Evolutionary conservation across 2,329 filamentous ascomycete genomes (phyloP).

Genomic region (Coniochaeta sp.): DNA sequence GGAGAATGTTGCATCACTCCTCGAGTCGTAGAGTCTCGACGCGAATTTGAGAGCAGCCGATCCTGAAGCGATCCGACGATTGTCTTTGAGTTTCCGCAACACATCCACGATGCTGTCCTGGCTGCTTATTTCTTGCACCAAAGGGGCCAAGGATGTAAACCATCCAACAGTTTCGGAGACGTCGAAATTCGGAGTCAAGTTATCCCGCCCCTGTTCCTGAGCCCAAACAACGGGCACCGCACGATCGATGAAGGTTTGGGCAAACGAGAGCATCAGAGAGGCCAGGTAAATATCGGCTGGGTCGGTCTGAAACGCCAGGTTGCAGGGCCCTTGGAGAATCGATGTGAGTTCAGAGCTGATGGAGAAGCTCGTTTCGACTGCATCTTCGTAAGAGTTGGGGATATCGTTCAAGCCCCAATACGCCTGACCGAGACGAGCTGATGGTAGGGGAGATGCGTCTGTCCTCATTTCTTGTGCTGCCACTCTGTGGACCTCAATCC

Average conservation of each 20-base stretch:
- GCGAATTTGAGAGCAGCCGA: conserved; percentile 44
- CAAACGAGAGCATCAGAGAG: conserved; percentile 47
- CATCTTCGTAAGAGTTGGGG: conserved; percentile 38
- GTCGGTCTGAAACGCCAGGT: conserved; percentile 42
- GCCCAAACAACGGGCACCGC: conserved; percentile 45
- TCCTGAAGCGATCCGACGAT: conserved; percentile 33
- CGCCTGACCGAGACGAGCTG: conserved; percentile 26
- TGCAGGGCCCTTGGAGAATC: conserved; percentile 33
- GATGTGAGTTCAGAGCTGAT: conserved; percentile 33
- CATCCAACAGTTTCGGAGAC: conserved; percentile 51
- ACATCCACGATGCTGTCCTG: conserved; percentile 42
- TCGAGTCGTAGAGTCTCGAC: conserved; percentile 17
- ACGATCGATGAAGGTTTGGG: conserved; percentile 46
- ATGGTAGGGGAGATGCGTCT: conserved; percentile 26
- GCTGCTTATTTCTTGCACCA: conserved; percentile 34
- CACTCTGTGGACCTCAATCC: conserved; percentile 36
- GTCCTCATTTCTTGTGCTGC: not conserved
- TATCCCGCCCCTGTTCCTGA: conserved; percentile 41
- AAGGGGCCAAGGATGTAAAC: conserved; percentile 51
- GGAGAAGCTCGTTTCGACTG: conserved; percentile 32
- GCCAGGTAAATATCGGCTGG: conserved; percentile 46
- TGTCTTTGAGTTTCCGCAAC: conserved; percentile 46
- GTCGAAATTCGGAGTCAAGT: conserved; percentile 37
- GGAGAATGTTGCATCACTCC: conserved; percentile 16
- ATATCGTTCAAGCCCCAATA: conserved; percentile 40